Percentiles rank a stretch among this genome's conserved stretches.
Evolutionary conservation across 805 yeast genomes (phyloP).

Genomic region (Metschnikowia similis): DNA sequence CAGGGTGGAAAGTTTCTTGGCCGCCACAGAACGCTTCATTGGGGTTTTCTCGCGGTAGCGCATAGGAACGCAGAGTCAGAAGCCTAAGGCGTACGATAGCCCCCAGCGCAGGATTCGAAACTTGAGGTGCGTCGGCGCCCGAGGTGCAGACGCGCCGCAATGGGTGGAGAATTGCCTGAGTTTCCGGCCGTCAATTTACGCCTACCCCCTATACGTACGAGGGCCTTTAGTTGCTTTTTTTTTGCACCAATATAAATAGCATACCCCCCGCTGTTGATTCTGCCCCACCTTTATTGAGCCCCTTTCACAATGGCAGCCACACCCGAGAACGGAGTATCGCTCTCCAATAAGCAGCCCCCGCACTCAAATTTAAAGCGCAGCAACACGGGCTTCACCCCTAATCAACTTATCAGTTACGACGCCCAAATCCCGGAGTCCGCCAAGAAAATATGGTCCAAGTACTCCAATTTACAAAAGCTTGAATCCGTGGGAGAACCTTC

Average conservation of each 20-base stretch:
- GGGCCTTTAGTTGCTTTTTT: background rate
- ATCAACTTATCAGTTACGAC: constrained; percentile 80
- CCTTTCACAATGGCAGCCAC: background rate
- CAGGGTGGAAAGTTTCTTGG: background rate
- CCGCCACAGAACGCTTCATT: background rate
- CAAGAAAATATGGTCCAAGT: constrained; percentile 73
- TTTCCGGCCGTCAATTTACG: background rate
- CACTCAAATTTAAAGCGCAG: constrained; percentile 60
- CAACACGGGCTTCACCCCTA: constrained; percentile 86
- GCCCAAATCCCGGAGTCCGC: constrained; percentile 75
- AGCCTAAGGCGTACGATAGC: background rate
- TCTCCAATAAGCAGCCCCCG: constrained; percentile 17
- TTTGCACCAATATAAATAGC: background rate
- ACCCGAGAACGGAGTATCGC: background rate
- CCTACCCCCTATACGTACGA: background rate
- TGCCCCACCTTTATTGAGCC: background rate
- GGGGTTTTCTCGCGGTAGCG: background rate
- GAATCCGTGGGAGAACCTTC: constrained; percentile 10
- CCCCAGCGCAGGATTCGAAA: background rate
- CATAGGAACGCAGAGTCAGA: background rate
- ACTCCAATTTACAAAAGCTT: constrained; percentile 42
- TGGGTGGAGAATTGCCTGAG: constrained; percentile 1
- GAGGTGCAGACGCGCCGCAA: constrained; percentile 1
- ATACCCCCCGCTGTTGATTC: background rate
- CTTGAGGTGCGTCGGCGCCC: constrained; percentile 1